Evolutionary conservation across 2,329 filamentous ascomycete species (phyloP), one percentile per base, ranked within the genome.

Genomic region (Dactylellina parvicollis): DNA sequence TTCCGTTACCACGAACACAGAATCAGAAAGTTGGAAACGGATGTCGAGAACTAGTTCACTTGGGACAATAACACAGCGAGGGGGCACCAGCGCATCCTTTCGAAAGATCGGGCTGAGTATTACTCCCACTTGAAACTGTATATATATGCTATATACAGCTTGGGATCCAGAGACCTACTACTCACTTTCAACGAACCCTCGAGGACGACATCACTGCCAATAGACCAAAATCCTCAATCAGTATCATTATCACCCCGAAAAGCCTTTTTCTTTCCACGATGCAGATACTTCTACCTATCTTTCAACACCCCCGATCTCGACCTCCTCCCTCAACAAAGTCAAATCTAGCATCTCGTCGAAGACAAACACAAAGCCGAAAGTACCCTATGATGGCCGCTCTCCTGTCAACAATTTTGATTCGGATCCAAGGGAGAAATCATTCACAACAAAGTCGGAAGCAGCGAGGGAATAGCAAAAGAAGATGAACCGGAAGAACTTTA

Each of bases 361-460:
- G 46, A 49, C 34, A 28, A 20, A 46, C 57, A 38, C 42, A 42
- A 26, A 34, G 12, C 4, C 59, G 65, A 32, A 72, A 46, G 28
- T 55, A 72, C 40, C 61, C 52, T 24, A 65, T 72, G 32, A 52
- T 64, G 20, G 67, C 59, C 1, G 55, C 59, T 28, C 42, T 72
- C 20, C 10, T 72, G 26, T 46, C 61, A n/a, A 50, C 50, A 24
- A 52, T 72, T 40, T 52, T 72, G 22, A 57, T 72, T 55, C 59
- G 60, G 20, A 34, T 72, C 18, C 67, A 72, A 34, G 42, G 40
- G 38, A 59, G 42, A 24, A 59, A 36, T 26, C 42, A 65, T 46
- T 50, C 46, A 14, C 47, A 28, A 18, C 44, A 44, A 20, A 57
- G 55, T 22, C 40, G 54, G 34, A 50, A 67, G 44, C 10, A 36